These are phyloP conservation scores for Linnemannia hyalina DNA, from an alignment of 192 early-diverging fungal genomes.

Conservation along the genomic window DNA sequence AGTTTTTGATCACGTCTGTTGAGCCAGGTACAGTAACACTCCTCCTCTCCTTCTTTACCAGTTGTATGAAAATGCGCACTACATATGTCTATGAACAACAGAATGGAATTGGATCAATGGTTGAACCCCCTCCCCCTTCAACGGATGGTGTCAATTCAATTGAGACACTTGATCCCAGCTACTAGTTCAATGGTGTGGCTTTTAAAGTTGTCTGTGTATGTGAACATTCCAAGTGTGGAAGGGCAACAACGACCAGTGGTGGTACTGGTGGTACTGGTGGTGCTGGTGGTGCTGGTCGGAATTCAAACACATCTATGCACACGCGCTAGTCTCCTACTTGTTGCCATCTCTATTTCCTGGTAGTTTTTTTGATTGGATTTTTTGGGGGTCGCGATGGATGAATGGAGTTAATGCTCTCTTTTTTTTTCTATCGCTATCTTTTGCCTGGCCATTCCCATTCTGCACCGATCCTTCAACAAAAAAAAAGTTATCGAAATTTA, in stretches of 20 bases:
- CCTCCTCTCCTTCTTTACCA: no score
- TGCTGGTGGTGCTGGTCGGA: not conserved
- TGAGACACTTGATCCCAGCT: no score
- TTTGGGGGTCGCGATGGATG: not conserved
- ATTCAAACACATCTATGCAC: constrained; percentile 1
- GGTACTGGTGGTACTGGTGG: not conserved
- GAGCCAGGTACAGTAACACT: not conserved
- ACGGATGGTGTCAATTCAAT: no score
- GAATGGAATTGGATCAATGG: no score
- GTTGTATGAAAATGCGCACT: no score
- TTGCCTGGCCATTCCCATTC: not conserved
- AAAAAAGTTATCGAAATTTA: no score
- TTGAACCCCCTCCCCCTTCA: no score
- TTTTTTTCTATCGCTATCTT: not conserved
- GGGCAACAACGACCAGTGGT: no score
- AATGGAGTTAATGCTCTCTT: not conserved
- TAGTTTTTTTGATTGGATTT: not conserved
- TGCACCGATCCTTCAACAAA: not conserved
- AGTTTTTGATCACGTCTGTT: not conserved
- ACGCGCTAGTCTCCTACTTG: not conserved
- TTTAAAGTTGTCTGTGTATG: no score
- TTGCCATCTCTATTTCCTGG: no score
- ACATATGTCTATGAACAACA: not conserved
- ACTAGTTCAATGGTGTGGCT: no score
- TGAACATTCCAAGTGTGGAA: no score